A percentile compares a stretch with the other conserved stretches of the same genome.
Evolutionary conservation across 257 asterid species (phyloP).

Genomic region (Handroanthus guayacan): DNA sequence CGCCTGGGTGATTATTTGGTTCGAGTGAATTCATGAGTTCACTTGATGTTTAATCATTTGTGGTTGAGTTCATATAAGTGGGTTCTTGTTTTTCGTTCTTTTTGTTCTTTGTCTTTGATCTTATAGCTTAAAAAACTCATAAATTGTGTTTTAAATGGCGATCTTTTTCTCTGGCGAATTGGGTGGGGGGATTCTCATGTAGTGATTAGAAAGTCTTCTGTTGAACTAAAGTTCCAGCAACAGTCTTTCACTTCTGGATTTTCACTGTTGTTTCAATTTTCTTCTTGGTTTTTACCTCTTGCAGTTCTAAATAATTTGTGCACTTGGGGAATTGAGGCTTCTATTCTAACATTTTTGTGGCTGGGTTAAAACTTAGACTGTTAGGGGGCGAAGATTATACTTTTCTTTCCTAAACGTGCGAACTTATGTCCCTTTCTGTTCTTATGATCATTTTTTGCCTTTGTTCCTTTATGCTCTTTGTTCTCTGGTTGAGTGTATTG

Average conservation of each 20-base stretch:
- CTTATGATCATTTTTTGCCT: not conserved
- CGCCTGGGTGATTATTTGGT: constrained; percentile 1
- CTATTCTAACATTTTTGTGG: constrained; percentile 3
- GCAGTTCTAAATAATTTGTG: not conserved
- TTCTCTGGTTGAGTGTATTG: constrained; percentile 12
- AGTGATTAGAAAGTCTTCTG: not conserved
- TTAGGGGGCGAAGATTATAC: not conserved
- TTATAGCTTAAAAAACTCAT: constrained; percentile 4
- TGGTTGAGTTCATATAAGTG: constrained; percentile 19
- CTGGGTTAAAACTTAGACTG: not conserved
- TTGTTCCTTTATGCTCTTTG: not conserved
- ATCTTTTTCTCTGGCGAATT: not conserved
- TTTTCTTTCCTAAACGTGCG: constrained; percentile 23
- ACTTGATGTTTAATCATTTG: constrained; percentile 28
- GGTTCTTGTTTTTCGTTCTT: not conserved
- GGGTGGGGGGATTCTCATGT: not conserved
- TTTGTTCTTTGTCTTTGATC: not conserved
- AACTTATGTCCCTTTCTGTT: not conserved
- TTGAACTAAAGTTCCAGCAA: not conserved
- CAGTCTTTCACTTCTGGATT: constrained; percentile 8
- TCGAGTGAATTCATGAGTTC: constrained; percentile 19
- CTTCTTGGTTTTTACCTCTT: not conserved
- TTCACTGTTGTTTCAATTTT: not conserved
- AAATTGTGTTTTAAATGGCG: not conserved
- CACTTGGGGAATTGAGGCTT: constrained; percentile 19